Evolutionary conservation across 225 moss, liverwort and hornwort species (phyloP).

Genomic region (Antitrichia curtipendula): DNA sequence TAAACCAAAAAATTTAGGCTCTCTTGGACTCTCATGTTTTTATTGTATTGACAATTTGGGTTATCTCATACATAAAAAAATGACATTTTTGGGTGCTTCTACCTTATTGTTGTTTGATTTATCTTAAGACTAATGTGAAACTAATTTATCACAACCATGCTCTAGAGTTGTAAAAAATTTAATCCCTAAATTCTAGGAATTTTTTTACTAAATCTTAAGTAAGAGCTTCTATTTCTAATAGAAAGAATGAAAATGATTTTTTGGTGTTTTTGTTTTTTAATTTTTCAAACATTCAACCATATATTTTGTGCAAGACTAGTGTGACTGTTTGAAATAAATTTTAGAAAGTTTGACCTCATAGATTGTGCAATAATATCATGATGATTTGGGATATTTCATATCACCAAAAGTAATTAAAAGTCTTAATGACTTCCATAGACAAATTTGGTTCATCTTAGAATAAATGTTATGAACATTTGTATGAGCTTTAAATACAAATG

Average conservation of each 20-base stretch:
- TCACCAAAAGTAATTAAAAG: not conserved
- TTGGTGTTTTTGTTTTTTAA: not conserved
- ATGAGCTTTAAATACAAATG: too few species aligned
- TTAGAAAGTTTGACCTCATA: not conserved
- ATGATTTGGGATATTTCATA: not conserved
- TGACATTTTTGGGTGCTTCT: rapidly evolving
- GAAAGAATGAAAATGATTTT: not conserved
- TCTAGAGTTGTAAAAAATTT: not conserved
- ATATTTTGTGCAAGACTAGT: not conserved
- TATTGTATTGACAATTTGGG: not conserved
- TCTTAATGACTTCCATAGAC: not conserved
- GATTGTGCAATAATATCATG: not conserved
- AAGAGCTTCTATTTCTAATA: not conserved
- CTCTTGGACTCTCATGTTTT: not conserved
- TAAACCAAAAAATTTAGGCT: not conserved
- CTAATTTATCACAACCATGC: not conserved
- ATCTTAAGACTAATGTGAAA: rapidly evolving
- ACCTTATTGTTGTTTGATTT: not conserved
- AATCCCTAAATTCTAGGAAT: not conserved
- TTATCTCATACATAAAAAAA: not conserved
- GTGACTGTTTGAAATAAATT: not conserved
- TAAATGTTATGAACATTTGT: not conserved
- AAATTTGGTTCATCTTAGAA: not conserved
- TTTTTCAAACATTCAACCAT: not conserved
- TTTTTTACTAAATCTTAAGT: not conserved